phyloP scores from a whole-genome alignment of 1,284 basidiomycete genomes.

The Phylloboletellus chloephorus region DNA sequence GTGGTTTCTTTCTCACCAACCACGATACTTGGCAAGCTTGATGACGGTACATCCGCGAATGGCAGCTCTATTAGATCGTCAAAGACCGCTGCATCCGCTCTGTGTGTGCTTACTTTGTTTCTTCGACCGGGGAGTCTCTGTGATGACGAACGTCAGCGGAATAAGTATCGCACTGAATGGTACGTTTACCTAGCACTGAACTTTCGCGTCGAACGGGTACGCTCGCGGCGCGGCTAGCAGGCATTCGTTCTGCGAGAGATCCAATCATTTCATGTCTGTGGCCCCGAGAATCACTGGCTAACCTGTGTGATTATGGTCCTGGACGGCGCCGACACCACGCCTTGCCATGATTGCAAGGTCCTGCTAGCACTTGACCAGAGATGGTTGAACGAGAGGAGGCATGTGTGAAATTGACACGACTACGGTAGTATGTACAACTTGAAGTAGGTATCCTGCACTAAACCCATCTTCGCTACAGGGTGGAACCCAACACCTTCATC shows the following conservation, averaged over 20 bases:
- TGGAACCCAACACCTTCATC: constrained; percentile 81
- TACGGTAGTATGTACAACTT: background rate
- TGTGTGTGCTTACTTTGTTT: constrained; percentile 15
- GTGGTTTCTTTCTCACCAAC: constrained; percentile 14
- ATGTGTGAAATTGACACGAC: constrained; percentile 7
- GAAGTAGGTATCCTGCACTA: constrained; percentile 8
- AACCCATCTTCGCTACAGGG: constrained; percentile 29
- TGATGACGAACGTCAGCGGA: constrained; percentile 13
- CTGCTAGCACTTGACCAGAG: background rate
- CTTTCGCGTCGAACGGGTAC: constrained; percentile 15
- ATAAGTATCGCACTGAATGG: background rate
- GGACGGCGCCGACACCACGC: background rate
- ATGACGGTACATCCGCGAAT: constrained; percentile 9
- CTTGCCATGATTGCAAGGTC: constrained; percentile 10
- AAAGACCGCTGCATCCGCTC: background rate
- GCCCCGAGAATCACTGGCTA: constrained; percentile 8
- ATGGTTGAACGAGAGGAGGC: too few species aligned
- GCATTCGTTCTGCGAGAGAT: constrained; percentile 14
- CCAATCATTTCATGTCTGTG: constrained; percentile 8
- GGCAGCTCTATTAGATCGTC: constrained; percentile 12
- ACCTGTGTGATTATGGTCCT: constrained; percentile 17
- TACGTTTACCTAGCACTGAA: constrained; percentile 15
- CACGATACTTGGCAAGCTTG: constrained; percentile 7
- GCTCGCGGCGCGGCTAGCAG: constrained; percentile 13
- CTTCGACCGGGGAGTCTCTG: constrained; percentile 16